These are phyloP conservation scores for Lactarius quietus DNA, from an alignment of 768 basidiomycete genomes.

Conservation along the genomic window DNA sequence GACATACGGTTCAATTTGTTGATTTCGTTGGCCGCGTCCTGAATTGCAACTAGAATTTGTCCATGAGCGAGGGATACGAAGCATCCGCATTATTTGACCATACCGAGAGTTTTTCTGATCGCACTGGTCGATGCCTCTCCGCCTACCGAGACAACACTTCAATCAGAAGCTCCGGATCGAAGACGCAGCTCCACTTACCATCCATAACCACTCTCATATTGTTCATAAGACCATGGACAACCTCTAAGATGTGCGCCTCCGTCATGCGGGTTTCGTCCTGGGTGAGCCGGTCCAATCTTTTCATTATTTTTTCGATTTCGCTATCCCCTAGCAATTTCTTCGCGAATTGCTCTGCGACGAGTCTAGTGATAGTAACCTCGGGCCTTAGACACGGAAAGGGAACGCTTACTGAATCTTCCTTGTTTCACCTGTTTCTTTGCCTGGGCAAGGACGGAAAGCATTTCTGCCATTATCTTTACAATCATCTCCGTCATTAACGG, in stretches of 20 bases:
- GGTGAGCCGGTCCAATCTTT: not conserved
- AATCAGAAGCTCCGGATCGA: not conserved
- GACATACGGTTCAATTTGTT: not conserved
- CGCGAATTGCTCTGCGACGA: not conserved
- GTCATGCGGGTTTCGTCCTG: not conserved
- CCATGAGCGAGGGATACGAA: not conserved
- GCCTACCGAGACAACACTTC: not conserved
- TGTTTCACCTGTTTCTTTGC: too few relatives aligned
- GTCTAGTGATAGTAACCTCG: conserved; percentile 16
- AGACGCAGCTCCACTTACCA: not conserved
- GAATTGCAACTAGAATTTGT: not conserved
- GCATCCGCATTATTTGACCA: not conserved
- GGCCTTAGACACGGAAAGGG: not conserved
- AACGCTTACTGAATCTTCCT: too few relatives aligned
- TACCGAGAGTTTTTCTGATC: not conserved
- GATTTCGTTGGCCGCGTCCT: not conserved
- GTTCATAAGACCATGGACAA: too few relatives aligned
- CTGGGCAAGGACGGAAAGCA: too few relatives aligned
- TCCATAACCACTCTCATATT: not conserved
- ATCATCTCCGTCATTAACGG: too few relatives aligned
- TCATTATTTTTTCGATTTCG: not conserved
- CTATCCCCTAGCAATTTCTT: not conserved
- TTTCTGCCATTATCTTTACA: too few relatives aligned
- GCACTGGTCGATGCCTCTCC: not conserved
- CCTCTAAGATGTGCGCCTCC: not conserved